phyloP scores from a whole-genome alignment of 345 rosid genomes.

The Pistacia vera region DNA sequence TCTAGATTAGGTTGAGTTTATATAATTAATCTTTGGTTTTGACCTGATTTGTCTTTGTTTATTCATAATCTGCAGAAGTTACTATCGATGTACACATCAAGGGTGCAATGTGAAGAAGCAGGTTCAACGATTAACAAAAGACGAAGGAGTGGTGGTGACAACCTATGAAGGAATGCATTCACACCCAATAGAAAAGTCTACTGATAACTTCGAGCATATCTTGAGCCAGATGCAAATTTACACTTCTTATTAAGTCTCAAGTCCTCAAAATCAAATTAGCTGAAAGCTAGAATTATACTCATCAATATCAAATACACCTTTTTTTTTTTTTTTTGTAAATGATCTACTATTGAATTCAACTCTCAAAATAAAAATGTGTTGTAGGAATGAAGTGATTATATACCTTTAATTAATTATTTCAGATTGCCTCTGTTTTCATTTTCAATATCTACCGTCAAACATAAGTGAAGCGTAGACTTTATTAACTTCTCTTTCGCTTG shows the following conservation, averaged over 20 bases:
- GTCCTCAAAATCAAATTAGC: background rate
- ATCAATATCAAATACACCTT: too few relatives aligned
- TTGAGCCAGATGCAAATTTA: conserved; percentile 87
- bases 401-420: background rate
- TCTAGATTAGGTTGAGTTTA: background rate
- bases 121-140: conserved; percentile 76
- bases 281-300: background rate
- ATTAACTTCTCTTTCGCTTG: too few relatives aligned
- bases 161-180: conserved; percentile 93
- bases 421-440: too few relatives aligned
- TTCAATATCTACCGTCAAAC: too few relatives aligned
- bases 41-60: background rate
- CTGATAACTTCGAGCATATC: conserved; percentile 88
- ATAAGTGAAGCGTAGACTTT: too few relatives aligned
- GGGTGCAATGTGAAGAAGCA: conserved; percentile 98
- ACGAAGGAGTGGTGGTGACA: conserved; percentile 89
- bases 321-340: background rate
- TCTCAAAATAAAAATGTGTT: background rate
- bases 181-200: conserved; percentile 72
- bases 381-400: background rate
- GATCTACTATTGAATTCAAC: background rate
- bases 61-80: conserved; percentile 56
- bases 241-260: conserved; percentile 33
- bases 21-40: background rate
- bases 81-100: conserved; percentile 80